These are phyloP conservation scores for Schrenkiella parvula DNA, from an alignment of 345 rosid genomes.

Conservation along the genomic window DNA sequence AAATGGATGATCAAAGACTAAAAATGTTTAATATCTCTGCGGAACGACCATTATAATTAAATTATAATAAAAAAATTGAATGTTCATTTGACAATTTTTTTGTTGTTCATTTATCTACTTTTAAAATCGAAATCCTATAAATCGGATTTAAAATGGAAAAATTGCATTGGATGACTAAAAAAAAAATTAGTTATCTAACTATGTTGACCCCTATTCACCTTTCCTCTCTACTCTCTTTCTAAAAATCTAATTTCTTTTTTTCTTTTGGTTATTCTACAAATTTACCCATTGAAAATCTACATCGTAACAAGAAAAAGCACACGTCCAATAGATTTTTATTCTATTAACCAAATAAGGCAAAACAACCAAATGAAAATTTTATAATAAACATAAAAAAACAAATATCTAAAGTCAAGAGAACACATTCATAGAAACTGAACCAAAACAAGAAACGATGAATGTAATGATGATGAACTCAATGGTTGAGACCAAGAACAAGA, in stretches of 20 bases:
- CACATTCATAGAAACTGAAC: conserved; percentile 1
- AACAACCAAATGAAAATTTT: neutral
- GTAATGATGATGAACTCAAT: conserved; percentile 4
- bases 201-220: too few species aligned
- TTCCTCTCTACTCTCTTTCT: too few species aligned
- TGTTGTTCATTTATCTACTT: neutral
- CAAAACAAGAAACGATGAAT: neutral
- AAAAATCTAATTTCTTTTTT: too few species aligned
- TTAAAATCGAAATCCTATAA: neutral
- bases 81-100: neutral
- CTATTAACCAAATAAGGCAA: conserved; percentile 7
- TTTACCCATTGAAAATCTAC: too few species aligned
- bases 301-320: neutral
- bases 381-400: neutral
- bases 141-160: too few species aligned
- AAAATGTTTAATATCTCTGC: too few species aligned
- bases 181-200: too few species aligned
- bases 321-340: neutral
- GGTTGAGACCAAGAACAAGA: conserved; percentile 25
- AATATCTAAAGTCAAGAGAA: conserved; percentile 17
- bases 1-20: too few species aligned
- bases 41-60: too few species aligned
- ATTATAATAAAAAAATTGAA: too few species aligned
- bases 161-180: too few species aligned
- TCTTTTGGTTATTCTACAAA: too few species aligned